Base-by-base conservation (phyloP, 2,329 filamentous ascomycete genomes). In the Trichoderma koningiopsis region DNA sequence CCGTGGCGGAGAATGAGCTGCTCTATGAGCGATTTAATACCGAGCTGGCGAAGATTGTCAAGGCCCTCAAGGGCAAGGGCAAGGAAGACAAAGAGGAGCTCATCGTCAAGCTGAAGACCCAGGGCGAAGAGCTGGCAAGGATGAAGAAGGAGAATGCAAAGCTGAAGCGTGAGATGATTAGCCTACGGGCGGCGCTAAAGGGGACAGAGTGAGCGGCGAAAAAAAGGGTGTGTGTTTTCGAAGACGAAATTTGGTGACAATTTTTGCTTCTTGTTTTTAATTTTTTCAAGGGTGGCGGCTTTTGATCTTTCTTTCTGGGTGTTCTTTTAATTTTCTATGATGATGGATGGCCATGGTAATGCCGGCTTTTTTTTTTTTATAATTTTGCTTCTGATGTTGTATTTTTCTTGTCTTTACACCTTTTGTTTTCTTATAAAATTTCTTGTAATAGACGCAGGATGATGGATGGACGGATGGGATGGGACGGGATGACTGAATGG, bases 11-110 rank as follows among this genome's bases (percentile, higher is more conserved):
- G 83, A 98, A 97, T 75, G 94, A 97, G 81, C 87, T 95, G 35
- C 84, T 98, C 68, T 97, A 97, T 79, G 92, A 95, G 73, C 91
- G 90, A 71, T 97, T 97, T 83, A 97, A 97, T 75, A 88, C 89
- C n/a, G 95, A 97, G 81, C 82, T 98, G 59, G 91, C 88, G 74
- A 93, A 92, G 82, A 92, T 97, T 70, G 85, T 94, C 55, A 91
- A 89, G 78, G 92, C 91, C 52, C 85, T 96, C 59, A 89, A 88
- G 78, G 87, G 87, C 70, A 91, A 90, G 73, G 88, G 88, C 4
- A 91, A 91, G 60, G 91, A 93, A 53, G 93, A 92, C 13, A 92
- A 92, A 74, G 92, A 94, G 74, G 92, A 95, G 74, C 80, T 97
- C 70, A 86, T 94, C 76, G 82, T 82, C 43, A 88, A 89, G 76